A percentile compares a stretch with the other conserved stretches of the same genome.
Evolutionary conservation across 2,329 filamentous ascomycete genomes (phyloP).

Genomic region (Fusarium scirpi): DNA sequence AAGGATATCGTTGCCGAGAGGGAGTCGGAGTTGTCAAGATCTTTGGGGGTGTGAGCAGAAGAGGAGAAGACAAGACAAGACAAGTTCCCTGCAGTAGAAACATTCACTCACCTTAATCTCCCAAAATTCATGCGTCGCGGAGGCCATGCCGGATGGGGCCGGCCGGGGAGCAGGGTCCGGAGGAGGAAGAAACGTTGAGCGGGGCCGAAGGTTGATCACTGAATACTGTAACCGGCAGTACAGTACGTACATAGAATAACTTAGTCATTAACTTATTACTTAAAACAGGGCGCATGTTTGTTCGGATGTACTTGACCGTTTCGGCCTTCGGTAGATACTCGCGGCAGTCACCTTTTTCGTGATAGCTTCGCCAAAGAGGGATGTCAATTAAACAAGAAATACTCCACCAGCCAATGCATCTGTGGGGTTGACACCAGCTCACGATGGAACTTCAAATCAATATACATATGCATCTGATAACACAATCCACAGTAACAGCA

Average conservation of each 20-base stretch:
- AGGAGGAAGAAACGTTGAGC: slow-evolving; percentile 18
- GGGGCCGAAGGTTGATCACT: slow-evolving; percentile 14
- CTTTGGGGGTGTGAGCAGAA: slow-evolving; percentile 15
- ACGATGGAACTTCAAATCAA: neutral
- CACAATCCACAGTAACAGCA: neutral
- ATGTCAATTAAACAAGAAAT: neutral
- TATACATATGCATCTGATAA: neutral
- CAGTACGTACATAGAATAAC: neutral
- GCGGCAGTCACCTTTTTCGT: slow-evolving; percentile 8
- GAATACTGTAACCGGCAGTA: neutral
- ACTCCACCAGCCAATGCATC: neutral
- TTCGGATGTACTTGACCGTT: slow-evolving; percentile 8
- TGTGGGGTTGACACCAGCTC: neutral
- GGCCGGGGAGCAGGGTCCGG: slow-evolving; percentile 35
- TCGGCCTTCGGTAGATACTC: slow-evolving; percentile 23
- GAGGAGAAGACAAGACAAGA: neutral
- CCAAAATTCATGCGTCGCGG: slow-evolving; percentile 46
- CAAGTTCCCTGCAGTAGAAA: slow-evolving; percentile 12
- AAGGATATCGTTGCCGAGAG: slow-evolving; percentile 17
- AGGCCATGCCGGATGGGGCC: slow-evolving; percentile 36
- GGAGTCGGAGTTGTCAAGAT: slow-evolving; percentile 19
- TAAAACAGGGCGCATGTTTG: slow-evolving; percentile 5
- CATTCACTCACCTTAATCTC: slow-evolving; percentile 38
- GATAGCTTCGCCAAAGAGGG: slow-evolving; percentile 14
- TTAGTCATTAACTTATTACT: neutral